Conservation (phyloP, 2,329 filamentous ascomycete genomes). For the Fusarium sp. region DNA sequence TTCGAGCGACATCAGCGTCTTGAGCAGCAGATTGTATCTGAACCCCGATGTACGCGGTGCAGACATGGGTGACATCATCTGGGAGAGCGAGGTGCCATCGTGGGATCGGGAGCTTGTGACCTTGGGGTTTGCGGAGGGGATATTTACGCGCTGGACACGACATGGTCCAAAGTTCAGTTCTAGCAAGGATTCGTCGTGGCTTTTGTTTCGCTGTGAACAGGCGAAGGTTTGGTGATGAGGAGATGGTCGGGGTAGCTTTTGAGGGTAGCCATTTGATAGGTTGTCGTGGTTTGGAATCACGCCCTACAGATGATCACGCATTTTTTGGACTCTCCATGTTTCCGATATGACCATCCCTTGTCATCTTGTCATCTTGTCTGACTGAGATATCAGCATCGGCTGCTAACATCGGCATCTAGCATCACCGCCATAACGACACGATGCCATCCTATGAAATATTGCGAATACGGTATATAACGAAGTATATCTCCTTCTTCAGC, state of each 20-base stretch:
- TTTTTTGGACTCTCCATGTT: not conserved
- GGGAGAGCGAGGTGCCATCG: conserved; percentile 41
- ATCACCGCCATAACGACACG: not conserved
- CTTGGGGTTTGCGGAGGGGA: conserved; percentile 40
- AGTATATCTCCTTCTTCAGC: not conserved
- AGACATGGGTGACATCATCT: conserved; percentile 23
- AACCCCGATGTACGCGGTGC: conserved; percentile 42
- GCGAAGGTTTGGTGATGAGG: not conserved
- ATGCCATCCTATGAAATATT: not conserved
- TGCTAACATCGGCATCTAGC: not conserved
- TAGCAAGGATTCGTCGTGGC: no score
- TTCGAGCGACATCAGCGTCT: not conserved
- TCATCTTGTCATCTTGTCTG: not conserved
- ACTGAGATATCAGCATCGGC: not conserved
- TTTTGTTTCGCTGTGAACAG: not conserved
- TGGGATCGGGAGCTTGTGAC: conserved; percentile 43
- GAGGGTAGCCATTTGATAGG: conserved; percentile 1
- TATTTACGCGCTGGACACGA: conserved; percentile 36
- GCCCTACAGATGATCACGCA: not conserved
- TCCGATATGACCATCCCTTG: no score
- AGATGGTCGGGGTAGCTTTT: not conserved
- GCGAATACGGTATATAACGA: not conserved
- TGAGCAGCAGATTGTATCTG: conserved; percentile 23
- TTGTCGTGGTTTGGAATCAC: not conserved
- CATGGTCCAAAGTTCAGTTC: not conserved